These are phyloP conservation scores for Liquidambar formosana DNA, from an alignment of 164 flowering plant species.

Conservation along the genomic window DNA sequence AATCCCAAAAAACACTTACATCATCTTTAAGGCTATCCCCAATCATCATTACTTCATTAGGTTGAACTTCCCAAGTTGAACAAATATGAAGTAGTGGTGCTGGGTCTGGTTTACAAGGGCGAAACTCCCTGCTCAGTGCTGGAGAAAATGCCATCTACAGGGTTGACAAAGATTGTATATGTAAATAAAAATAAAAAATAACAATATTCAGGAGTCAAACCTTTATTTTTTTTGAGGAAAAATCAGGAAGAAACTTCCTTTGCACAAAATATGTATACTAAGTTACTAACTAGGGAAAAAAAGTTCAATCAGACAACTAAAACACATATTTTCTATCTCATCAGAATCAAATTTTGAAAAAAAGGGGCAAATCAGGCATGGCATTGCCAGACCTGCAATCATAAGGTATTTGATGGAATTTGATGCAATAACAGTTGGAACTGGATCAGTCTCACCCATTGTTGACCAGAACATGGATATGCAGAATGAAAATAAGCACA, in stretches of 20 bases:
- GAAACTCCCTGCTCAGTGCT: conserved; percentile 89
- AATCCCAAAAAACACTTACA: conserved; percentile 45
- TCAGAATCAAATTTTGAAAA: background rate
- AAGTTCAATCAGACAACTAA: no score
- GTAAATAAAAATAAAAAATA: no score
- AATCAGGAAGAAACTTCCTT: no score
- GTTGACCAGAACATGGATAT: background rate
- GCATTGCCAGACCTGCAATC: background rate
- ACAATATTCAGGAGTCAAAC: no score
- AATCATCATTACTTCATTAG: conserved; percentile 87
- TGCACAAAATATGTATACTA: no score
- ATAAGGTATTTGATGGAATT: background rate
- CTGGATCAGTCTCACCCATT: background rate
- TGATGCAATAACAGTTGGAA: background rate
- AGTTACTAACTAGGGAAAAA: no score
- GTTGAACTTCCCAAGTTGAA: conserved; percentile 76
- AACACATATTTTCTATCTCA: background rate
- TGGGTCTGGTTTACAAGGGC: conserved; percentile 91
- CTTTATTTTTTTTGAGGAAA: no score
- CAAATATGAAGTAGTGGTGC: conserved; percentile 90
- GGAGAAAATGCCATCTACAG: conserved; percentile 75
- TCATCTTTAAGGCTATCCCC: conserved; percentile 98
- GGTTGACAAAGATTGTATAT: conserved; percentile 4
- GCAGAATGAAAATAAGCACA: background rate
- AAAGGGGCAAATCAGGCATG: background rate